Evolutionary conservation across 805 yeast species (phyloP), one percentile per base, ranked within the genome.

Genomic region (Barnettozyma populi): DNA sequence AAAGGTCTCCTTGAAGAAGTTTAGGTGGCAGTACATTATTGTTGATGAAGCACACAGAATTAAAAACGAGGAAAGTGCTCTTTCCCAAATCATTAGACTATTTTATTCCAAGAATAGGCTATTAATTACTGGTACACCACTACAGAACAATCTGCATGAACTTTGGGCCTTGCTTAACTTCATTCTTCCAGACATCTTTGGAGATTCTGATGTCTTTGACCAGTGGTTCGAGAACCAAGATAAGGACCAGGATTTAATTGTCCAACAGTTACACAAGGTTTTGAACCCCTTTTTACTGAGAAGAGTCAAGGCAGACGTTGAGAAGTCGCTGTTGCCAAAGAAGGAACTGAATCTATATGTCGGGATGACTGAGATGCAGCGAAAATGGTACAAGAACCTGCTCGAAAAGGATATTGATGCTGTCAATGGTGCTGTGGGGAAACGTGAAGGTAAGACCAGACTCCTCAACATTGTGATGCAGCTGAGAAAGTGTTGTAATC

Each of bases 21-120:
- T 92, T 49, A 82, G 85, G 44, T 92, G 98, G 98, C 90, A 90
- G 67, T 92, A 92, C 64, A 82, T 94, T 47, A 76, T 94, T 19
- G 88, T 92, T 45, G 99, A 92, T 69, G 97, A 90, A 67, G 98
- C 98, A 2, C 99, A 92, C 66, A 79, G 98, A 63, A 92, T 92
- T 63, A 92, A 92, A 63, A 94, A 94, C 64, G 98, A 94, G 62
- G 95, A 88, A 60, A 84, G 95, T 55, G 83, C 94, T 35, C 72
- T 92, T 44, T 89, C 97, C 2, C 97, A 92, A 66, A 90, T 94
- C 53, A 90, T 94, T 50, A 78, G 98, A 54, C 66, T 90, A 23
- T 90, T 92, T 62, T 86, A 86, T 62, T 88, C 97, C 16, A 79
- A 82, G 49, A 88, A 88, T 63, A 73, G 99, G 51, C 68, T 92